A percentile compares a stretch with the other conserved stretches of the same genome.
phyloP scores from a whole-genome alignment of 2,329 filamentous ascomycete species.

The Fusarium bulbicola region DNA sequence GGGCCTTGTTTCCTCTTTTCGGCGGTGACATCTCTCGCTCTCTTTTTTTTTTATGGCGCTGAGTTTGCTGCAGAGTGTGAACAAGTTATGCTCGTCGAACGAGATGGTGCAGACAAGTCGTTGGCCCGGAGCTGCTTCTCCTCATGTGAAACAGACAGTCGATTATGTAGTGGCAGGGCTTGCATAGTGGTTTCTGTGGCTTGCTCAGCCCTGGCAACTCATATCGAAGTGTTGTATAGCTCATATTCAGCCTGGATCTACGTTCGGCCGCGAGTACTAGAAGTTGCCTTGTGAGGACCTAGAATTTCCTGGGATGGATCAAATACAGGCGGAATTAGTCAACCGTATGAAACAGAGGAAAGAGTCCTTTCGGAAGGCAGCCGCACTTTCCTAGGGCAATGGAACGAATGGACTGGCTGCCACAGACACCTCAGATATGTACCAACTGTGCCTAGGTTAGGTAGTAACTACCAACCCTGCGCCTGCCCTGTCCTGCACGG shows the following conservation, averaged over 20 bases:
- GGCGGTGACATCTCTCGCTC: neutral
- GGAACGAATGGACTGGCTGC: neutral
- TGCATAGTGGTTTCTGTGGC: conserved; percentile 24
- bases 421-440: neutral
- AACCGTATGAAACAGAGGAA: conserved; percentile 10
- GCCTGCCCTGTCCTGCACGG: conserved; percentile 2
- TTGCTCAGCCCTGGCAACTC: conserved; percentile 10
- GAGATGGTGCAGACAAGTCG: neutral
- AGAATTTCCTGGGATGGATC: neutral
- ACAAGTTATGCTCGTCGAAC: neutral
- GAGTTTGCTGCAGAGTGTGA: neutral
- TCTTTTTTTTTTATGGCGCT: neutral
- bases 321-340: neutral
- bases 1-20: conserved; percentile 12
- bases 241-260: conserved; percentile 8
- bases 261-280: neutral
- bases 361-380: conserved; percentile 6
- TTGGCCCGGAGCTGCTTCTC: conserved; percentile 10
- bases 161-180: neutral
- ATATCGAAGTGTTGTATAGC: conserved; percentile 15
- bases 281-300: neutral
- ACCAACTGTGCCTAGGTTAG: neutral
- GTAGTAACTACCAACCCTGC: conserved; percentile 8
- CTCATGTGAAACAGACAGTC: conserved; percentile 15
- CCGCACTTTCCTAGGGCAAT: conserved; percentile 20